Evolutionary conservation across 108 stramenopile species (phyloP), one percentile per base, ranked within the genome.

Genomic region (Fragilariopsis cylindrus): DNA sequence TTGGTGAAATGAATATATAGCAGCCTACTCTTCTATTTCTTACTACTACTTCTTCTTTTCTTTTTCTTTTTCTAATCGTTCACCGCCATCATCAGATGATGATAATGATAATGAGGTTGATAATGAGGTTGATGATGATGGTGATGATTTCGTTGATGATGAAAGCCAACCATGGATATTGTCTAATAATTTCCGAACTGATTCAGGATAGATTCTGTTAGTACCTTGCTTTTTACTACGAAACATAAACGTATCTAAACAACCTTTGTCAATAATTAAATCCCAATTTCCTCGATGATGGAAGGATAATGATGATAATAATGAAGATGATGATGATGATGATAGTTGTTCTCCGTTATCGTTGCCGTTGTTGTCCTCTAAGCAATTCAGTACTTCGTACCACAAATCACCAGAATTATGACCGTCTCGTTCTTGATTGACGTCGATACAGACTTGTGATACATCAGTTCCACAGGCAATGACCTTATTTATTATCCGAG

Each of bases 191-290:
- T 70, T 75, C 44, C 57, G 67, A 8, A 94, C 47, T 12, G 87
- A 52, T 5, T 71, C 68, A 16, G 82, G 67, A 48, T 88, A 83
- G 44, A 68, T 21, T 8, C 70, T 55, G 40, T 83, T 80, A 30
- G 42, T 40, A n/a, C 87, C 84, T 5, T 79, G 82, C 8, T 88
- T 83, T 62, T 85, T 80, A 75, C 77, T 88, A 21, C 89, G 89
- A 87, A 91, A 94, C 8, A 90, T 65, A 73, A 94, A 89, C 18
- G 92, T 94, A 71, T 91, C 92, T 13, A 91, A 72, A 50, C 89
- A 89, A 5, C 89, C 90, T 67, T 94, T 91, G 83, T 94, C 89
- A 44, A 94, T 72, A 48, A 91, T 79, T 2, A 87, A 54, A 60
- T 90, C 73, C 58, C 84, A 90, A 8, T 70, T 70, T 57, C 71